Conservation (phyloP, 2,329 filamentous ascomycete species). For the Beauveria sp. region DNA sequence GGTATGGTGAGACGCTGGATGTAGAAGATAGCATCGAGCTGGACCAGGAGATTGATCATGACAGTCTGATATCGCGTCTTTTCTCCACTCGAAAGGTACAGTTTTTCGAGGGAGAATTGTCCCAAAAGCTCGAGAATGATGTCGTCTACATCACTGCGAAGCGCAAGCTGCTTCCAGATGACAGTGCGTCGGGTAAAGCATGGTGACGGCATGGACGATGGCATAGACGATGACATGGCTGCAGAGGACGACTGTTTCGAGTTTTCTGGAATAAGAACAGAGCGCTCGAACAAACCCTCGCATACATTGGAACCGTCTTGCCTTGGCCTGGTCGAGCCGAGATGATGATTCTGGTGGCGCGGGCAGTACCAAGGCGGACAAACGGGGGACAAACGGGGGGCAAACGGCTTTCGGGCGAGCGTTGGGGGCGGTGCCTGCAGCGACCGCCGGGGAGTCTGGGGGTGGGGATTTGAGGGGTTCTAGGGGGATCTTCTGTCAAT, state of each 20-base stretch:
- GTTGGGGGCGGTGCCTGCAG: slow-evolving; percentile 3
- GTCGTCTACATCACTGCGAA: slow-evolving; percentile 33
- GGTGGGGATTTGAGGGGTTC: background rate
- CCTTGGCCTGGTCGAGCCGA: background rate
- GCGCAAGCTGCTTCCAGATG: slow-evolving; percentile 27
- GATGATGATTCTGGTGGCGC: background rate
- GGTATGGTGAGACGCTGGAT: slow-evolving; percentile 33
- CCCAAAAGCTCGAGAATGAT: slow-evolving; percentile 34
- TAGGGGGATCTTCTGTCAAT: background rate
- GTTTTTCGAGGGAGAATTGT: slow-evolving; percentile 33
- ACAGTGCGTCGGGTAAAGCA: slow-evolving; percentile 28
- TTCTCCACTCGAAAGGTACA: slow-evolving; percentile 28
- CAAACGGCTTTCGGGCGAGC: background rate
- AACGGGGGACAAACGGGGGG: background rate
- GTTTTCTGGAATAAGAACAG: background rate
- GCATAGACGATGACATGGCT: slow-evolving; percentile 19
- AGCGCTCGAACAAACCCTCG: background rate
- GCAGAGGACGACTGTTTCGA: no score
- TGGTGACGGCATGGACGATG: slow-evolving; percentile 28
- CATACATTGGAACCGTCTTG: background rate
- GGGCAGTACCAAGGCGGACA: background rate
- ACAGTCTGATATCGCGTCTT: slow-evolving; percentile 26
- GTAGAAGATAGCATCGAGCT: slow-evolving; percentile 31
- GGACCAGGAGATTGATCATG: slow-evolving; percentile 27
- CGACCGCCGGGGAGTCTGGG: background rate